These are phyloP conservation scores for Saprolegnia parasitica DNA, from an alignment of 352 stramenopile species.

Conservation along the genomic window DNA sequence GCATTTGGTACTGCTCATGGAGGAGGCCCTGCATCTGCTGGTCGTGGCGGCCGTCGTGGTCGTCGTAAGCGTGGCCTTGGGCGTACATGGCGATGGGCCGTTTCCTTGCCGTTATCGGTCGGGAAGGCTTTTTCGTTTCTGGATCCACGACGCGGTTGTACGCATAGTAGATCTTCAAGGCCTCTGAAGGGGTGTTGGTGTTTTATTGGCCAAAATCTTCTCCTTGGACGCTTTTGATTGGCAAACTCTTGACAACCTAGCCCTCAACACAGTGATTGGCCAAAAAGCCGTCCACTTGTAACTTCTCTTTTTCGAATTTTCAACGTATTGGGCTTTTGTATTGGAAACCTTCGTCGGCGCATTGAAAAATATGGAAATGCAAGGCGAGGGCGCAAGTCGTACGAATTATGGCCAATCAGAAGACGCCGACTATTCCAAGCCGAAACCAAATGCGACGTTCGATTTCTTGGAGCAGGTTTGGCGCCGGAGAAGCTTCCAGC, in stretches of 20 bases:
- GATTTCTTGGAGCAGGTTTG: not conserved
- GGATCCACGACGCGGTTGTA: conserved; percentile 2
- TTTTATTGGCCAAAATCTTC: conserved; percentile 23
- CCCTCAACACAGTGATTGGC: conserved; percentile 1
- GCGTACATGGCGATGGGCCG: not conserved
- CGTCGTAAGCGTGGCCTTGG: not conserved
- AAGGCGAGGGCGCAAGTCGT: not conserved
- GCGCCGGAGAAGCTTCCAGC: no score
- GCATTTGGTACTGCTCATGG: conserved; percentile 18
- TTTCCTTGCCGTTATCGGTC: conserved; percentile 24
- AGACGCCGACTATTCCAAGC: not conserved
- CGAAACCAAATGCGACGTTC: not conserved
- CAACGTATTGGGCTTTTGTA: conserved; percentile 23
- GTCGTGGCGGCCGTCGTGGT: conserved; percentile 1
- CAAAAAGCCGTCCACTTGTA: not conserved
- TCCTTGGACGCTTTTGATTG: not conserved
- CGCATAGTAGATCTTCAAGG: not conserved
- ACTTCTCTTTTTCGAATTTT: conserved; percentile 29
- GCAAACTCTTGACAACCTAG: not conserved
- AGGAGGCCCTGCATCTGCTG: not conserved
- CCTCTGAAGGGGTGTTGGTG: not conserved
- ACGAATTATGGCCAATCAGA: conserved; percentile 8
- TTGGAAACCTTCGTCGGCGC: not conserved
- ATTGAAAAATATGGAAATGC: conserved; percentile 4
- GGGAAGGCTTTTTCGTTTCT: conserved; percentile 28